These are phyloP conservation scores for Soucietia sequanensis DNA, from an alignment of 805 yeast species.

Conservation along the genomic window DNA sequence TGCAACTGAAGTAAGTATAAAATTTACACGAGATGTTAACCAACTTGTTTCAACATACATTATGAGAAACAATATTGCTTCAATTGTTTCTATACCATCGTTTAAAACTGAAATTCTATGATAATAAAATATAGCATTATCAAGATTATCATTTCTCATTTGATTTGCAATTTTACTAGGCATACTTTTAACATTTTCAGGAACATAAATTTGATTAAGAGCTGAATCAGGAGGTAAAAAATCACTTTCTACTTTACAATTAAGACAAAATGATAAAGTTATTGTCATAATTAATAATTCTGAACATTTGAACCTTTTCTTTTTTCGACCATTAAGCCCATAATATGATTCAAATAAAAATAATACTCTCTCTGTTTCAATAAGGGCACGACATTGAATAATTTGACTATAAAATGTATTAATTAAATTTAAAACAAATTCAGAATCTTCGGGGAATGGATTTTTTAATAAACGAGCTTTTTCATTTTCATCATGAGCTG, in stretches of 20 bases:
- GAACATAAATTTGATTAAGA: not conserved
- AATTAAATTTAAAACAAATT: constrained; percentile 22
- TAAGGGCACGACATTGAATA: not conserved
- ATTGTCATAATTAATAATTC: constrained; percentile 35
- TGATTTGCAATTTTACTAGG: constrained; percentile 13
- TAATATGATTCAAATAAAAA: constrained; percentile 27
- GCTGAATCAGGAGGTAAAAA: not conserved
- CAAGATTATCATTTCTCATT: constrained; percentile 18
- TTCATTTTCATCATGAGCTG: constrained; percentile 17
- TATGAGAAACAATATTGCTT: constrained; percentile 50
- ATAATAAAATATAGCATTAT: constrained; percentile 48
- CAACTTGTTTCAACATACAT: constrained; percentile 33
- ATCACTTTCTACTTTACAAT: constrained; percentile 1
- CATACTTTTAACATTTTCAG: constrained; percentile 6
- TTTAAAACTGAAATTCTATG: constrained; percentile 48
- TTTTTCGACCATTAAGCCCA: constrained; percentile 6
- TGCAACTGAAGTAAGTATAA: constrained; percentile 30
- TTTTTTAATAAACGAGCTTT: constrained; percentile 1
- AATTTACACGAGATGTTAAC: constrained; percentile 28
- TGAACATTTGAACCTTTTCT: constrained; percentile 23
- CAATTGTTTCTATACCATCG: constrained; percentile 52
- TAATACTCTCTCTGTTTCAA: constrained; percentile 11
- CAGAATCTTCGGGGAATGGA: constrained; percentile 8
- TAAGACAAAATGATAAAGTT: constrained; percentile 18
- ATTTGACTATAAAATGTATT: constrained; percentile 16